Evolutionary conservation across 768 basidiomycete genomes (phyloP).

Genomic region (Trichaptum fuscoviolaceum): DNA sequence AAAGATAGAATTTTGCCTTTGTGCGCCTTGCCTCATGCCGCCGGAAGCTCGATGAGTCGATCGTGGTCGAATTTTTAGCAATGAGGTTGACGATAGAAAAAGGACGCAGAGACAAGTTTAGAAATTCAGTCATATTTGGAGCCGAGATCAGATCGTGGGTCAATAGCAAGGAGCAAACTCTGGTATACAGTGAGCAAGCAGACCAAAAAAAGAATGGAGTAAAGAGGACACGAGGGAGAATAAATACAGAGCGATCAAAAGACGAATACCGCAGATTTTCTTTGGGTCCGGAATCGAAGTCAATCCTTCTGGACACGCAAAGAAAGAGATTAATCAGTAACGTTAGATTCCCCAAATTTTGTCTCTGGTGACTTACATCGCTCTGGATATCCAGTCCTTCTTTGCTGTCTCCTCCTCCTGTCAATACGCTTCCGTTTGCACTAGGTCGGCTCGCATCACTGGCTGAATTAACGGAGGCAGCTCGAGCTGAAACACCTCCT

Average conservation of each 20-base stretch:
- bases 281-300: neutral
- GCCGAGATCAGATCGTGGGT: neutral
- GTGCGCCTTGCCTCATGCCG: too few species aligned
- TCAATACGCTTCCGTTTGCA: neutral
- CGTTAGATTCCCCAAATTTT: neutral
- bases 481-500: neutral
- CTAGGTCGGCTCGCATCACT: neutral
- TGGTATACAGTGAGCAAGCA: neutral
- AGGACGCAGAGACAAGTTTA: neutral
- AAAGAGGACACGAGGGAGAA: neutral
- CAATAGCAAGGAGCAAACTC: neutral
- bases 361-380: neutral
- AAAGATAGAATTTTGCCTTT: too few species aligned
- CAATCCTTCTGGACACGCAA: too few species aligned
- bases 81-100: too few species aligned
- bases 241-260: neutral
- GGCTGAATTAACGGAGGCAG: neutral
- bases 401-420: neutral
- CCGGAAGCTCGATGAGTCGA: too few species aligned
- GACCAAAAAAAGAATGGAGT: neutral
- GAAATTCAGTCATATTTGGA: neutral
- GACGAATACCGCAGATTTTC: neutral
- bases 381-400: neutral
- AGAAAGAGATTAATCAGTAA: neutral
- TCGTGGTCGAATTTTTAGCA: too few species aligned